These are phyloP conservation scores for Rusavskia elegans DNA, from an alignment of 495 filamentous ascomycete genomes.

Conservation along the genomic window DNA sequence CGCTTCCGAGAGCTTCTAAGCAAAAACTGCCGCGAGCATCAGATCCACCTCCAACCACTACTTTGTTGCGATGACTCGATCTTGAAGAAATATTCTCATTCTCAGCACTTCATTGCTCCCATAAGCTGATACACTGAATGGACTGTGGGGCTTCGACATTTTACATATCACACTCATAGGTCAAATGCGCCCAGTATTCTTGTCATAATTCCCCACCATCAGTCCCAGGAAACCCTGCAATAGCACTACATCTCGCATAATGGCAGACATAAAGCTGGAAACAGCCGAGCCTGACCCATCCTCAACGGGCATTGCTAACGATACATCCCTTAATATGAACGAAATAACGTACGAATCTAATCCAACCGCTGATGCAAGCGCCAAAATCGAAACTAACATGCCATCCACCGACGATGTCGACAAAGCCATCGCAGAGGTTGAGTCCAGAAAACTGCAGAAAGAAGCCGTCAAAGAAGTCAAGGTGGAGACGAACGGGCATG, in stretches of 20 bases:
- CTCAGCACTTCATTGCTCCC: not conserved
- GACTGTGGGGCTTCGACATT: no score
- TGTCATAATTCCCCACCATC: not conserved
- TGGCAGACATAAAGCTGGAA: not conserved
- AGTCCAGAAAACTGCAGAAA: not conserved
- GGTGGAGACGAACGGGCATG: slow-evolving; percentile 11
- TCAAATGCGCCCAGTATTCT: no score
- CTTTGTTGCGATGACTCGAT: not conserved
- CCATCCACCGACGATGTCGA: not conserved
- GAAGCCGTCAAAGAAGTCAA: slow-evolving; percentile 11
- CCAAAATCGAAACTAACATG: not conserved
- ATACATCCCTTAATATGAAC: not conserved
- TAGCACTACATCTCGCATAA: not conserved
- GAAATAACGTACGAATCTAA: not conserved
- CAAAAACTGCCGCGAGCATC: no score
- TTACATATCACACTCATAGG: no score
- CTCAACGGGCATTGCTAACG: not conserved
- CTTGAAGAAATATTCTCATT: not conserved
- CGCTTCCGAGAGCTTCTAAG: no score
- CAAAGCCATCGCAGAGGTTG: not conserved
- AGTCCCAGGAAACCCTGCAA: not conserved
- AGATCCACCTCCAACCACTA: no score
- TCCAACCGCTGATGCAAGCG: not conserved
- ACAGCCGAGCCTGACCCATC: slow-evolving; percentile 1
- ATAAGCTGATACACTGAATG: not conserved